Evolutionary conservation across 2,329 filamentous ascomycete species (phyloP), one percentile per base, ranked within the genome.

Genomic region (Stemphylium beticola): DNA sequence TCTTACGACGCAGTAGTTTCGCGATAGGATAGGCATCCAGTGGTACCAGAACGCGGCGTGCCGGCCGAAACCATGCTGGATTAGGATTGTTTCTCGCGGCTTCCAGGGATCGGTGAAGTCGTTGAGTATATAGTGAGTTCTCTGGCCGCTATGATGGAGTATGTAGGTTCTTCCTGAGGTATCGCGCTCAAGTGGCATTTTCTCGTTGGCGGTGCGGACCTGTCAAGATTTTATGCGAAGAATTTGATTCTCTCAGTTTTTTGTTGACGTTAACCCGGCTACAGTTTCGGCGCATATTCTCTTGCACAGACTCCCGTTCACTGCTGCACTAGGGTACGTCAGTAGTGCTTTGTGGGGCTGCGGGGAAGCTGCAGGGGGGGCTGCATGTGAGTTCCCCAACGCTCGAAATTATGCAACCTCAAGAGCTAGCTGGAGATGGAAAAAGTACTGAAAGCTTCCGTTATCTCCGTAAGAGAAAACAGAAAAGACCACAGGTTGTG

Each of bases 11-110:
- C 62, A 63, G 57, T 72, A 75, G 6, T 65, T 45, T 1, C 61
- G 64, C 1, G 69, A 51, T n/a, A 76, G 57, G 4, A 65, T 31
- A 1, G 74, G 73, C 17, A 76, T 62, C 73, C 73, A 76, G 43
- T 74, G 70, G 49, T 75, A 71, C 72, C 72, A 76, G 52, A 75
- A 74, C 7, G 52, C 64, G 3, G 67, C 50, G 47, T 73, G 67
- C 8, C 74, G 65, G 2, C 61, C 73, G 49, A 76, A 76, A 8
- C 73, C 73, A n/a, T 75, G 73, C 33, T 76, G 72, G 15, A 76
- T 74, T 4, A 76, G 54, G 33, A 76, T 69, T 15, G 73, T 72
- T n/a, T 72, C 65, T 42, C 46, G 15, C 1, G 69, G 60, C 43
- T 70, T 72, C 72, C 69, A 74, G 3, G 69, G 69, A 45, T 69